These are phyloP conservation scores for Aeschynomene evenia DNA, from an alignment of 306 rosid species.

Conservation along the genomic window DNA sequence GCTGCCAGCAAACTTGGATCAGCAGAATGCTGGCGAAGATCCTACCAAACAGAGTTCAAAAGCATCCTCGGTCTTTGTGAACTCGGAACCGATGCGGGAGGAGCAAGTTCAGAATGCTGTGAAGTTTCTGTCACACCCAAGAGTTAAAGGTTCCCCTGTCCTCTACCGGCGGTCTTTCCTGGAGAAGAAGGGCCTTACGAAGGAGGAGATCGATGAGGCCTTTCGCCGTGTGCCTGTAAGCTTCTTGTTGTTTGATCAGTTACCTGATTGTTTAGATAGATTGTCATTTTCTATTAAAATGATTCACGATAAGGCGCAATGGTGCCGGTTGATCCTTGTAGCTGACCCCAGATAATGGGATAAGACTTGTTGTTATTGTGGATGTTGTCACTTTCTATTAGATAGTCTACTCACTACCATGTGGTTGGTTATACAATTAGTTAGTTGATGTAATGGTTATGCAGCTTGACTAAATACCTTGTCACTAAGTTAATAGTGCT, in stretches of 20 bases:
- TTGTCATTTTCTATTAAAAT: constrained; percentile 10
- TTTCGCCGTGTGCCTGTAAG: constrained; percentile 79
- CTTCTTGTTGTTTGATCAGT: constrained; percentile 15
- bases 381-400: constrained; percentile 10
- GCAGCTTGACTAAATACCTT: no score
- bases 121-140: constrained; percentile 79
- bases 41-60: constrained; percentile 38
- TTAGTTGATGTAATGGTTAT: no score
- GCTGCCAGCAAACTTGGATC: constrained; percentile 46
- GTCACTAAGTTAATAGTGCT: no score
- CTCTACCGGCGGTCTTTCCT: constrained; percentile 74
- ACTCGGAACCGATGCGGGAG: constrained; percentile 76
- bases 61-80: constrained; percentile 67
- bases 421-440: no score
- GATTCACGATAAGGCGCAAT: no score
- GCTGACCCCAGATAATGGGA: no score
- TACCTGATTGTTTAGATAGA: neutral
- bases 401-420: no score
- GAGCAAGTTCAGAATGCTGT: constrained; percentile 89
- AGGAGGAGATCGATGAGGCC: constrained; percentile 92
- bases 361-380: no score
- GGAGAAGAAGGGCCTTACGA: constrained; percentile 86
- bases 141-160: constrained; percentile 78
- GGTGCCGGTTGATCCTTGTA: no score
- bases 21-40: constrained; percentile 45